phyloP scores from a whole-genome alignment of 495 filamentous ascomycete genomes.

The Collariella sp. region DNA sequence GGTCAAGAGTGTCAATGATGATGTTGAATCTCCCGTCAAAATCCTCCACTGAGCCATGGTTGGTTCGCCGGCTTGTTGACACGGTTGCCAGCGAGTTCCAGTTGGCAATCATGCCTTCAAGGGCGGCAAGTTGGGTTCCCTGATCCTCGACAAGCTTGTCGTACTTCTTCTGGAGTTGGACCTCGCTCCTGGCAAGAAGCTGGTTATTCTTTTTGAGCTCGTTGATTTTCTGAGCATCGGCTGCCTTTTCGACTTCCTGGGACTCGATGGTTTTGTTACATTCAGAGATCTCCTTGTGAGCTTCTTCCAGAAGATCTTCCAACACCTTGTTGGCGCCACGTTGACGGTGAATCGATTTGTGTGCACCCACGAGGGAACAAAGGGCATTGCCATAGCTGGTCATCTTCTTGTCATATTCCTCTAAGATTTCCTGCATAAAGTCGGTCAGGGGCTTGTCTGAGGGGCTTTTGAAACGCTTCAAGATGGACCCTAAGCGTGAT shows the following conservation, averaged over 20 bases:
- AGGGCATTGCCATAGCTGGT: background rate
- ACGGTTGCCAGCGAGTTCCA: background rate
- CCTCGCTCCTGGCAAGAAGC: background rate
- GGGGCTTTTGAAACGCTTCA: background rate
- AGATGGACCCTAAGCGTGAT: no score
- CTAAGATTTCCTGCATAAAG: background rate
- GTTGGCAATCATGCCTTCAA: background rate
- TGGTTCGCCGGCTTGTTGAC: background rate
- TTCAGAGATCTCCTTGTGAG: background rate
- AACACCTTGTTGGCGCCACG: background rate
- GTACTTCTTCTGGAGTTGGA: background rate
- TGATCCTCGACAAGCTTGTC: background rate
- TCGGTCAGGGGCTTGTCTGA: no score
- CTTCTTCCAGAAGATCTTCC: background rate
- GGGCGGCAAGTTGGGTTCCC: background rate
- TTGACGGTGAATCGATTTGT: background rate
- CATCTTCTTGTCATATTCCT: background rate
- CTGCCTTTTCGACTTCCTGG: background rate
- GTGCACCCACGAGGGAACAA: background rate
- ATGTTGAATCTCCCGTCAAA: background rate
- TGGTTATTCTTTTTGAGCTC: background rate
- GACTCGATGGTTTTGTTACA: background rate
- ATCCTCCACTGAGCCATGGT: background rate
- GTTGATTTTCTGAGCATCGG: background rate
- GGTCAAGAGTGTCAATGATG: background rate